Evolutionary conservation across 768 basidiomycete species (phyloP).

Genomic region (Leccinum subtestaceum): DNA sequence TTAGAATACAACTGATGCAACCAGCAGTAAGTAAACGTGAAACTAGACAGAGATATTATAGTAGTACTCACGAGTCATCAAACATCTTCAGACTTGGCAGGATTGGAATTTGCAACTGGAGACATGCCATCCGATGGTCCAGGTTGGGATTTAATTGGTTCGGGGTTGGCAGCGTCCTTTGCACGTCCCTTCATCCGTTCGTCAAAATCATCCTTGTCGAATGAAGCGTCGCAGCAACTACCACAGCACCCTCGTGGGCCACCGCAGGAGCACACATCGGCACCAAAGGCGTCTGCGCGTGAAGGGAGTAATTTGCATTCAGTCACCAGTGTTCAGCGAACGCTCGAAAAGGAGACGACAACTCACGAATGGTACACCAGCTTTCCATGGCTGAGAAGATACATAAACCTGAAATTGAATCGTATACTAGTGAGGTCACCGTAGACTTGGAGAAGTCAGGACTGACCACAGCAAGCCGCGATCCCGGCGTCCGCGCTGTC

Average conservation of each 20-base stretch:
- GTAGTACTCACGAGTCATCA: not conserved
- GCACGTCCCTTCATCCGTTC: constrained; percentile 28
- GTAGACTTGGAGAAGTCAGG: not conserved
- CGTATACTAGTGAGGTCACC: not conserved
- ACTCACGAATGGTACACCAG: constrained; percentile 29
- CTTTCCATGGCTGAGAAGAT: constrained; percentile 10
- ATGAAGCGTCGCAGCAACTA: constrained; percentile 27
- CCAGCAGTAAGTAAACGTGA: not conserved
- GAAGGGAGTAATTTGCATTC: not conserved
- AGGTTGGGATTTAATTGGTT: constrained; percentile 24
- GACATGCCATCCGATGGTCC: constrained; percentile 20
- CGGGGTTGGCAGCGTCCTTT: constrained; percentile 8
- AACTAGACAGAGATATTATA: not conserved
- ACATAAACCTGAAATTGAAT: constrained; percentile 12
- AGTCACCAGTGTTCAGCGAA: not conserved
- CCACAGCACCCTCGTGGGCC: constrained; percentile 29
- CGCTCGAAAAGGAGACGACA: not conserved
- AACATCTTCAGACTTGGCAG: not conserved
- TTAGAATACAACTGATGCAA: not conserved
- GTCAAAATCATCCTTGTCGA: constrained; percentile 30
- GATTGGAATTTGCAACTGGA: constrained; percentile 4
- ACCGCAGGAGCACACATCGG: constrained; percentile 22
- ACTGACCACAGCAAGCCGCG: constrained; percentile 26
- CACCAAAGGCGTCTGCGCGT: constrained; percentile 23
- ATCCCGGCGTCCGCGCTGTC: constrained; percentile 7